These are phyloP conservation scores for Pistacia atlantica DNA, from an alignment of 345 rosid genomes.

Conservation along the genomic window DNA sequence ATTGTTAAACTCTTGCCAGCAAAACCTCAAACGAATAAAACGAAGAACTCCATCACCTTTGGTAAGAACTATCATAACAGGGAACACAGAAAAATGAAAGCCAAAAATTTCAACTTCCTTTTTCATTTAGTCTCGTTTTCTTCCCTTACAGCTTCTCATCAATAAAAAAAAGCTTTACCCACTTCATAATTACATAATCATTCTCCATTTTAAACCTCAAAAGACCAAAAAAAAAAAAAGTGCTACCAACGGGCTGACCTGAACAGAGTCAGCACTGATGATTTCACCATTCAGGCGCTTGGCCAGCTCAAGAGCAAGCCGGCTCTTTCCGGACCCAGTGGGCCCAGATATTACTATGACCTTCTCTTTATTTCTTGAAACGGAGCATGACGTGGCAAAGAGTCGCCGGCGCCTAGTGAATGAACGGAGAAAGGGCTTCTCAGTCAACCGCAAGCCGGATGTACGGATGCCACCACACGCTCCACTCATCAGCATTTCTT, in stretches of 20 bases:
- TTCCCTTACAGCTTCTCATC: background rate
- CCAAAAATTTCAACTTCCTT: background rate
- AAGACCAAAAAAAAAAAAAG: background rate
- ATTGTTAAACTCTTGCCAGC: background rate
- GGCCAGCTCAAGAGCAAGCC: conserved; percentile 88
- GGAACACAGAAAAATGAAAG: background rate
- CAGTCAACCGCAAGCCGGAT: conserved; percentile 42
- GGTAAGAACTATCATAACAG: background rate
- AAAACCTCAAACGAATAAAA: background rate
- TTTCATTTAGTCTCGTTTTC: too few relatives aligned
- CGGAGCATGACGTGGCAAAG: conserved; percentile 37
- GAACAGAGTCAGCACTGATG: conserved; percentile 97
- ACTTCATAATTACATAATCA: background rate
- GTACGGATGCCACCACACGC: conserved; percentile 41
- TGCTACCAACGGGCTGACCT: conserved; percentile 41
- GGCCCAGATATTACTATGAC: conserved; percentile 91
- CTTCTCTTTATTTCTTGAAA: conserved; percentile 50
- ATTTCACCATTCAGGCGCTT: conserved; percentile 90
- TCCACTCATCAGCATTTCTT: conserved; percentile 46
- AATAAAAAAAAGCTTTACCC: background rate
- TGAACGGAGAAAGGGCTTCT: conserved; percentile 28
- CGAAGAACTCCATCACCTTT: background rate
- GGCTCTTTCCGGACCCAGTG: conserved; percentile 88
- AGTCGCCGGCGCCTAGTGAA: conserved; percentile 36
- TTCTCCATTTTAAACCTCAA: background rate